Evolutionary conservation across 2,329 filamentous ascomycete species (phyloP), one percentile per base, ranked within the genome.

Genomic region (Didymella glomerata): DNA sequence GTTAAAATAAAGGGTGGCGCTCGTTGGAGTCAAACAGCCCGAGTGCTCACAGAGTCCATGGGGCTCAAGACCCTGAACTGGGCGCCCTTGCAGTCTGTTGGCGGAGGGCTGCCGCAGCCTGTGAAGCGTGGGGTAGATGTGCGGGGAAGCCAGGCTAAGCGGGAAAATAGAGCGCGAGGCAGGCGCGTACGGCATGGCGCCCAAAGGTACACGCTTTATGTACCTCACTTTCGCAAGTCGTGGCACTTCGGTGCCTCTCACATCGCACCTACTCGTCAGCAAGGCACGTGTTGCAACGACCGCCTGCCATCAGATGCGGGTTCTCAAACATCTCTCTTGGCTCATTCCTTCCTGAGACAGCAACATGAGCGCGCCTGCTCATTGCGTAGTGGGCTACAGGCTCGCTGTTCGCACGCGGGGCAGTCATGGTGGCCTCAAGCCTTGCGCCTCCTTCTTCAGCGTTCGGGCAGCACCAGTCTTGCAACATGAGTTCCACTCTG

Each of bases 221-320:
- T 72, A 69, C 63, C 63, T 49, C 48, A 40, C 46, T 36, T 54
- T 67, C 63, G 60, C 54, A 65, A 55, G 52, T 54, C 57, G 64
- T 66, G 62, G 55, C 61, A 60, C 45, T 44, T 52, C 38, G 50
- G 54, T 54, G 61, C 50, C 61, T 54, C 57, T 57, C 57, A 56
- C 62, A 54, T 59, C 38, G 55, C 60, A 41, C 60, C 54, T 57
- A 48, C 48, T 53, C 57, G 56, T 48, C 44, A 59, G 52, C 62
- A 55, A 63, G 50, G 52, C 45, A 32, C 48, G 56, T 59, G 46
- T 54, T 48, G 50, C 50, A 48, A 40, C 41, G 27, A 50, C 48
- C 46, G 48, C 18, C 49, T 59, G 58, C 55, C 66, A 71, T 64
- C 71, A 75, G 74, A 76, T 76, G 74, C 71, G 71, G 72, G 71